phyloP scores from a whole-genome alignment of 106 monocot species.

The Phalaenopsis aphrodite region DNA sequence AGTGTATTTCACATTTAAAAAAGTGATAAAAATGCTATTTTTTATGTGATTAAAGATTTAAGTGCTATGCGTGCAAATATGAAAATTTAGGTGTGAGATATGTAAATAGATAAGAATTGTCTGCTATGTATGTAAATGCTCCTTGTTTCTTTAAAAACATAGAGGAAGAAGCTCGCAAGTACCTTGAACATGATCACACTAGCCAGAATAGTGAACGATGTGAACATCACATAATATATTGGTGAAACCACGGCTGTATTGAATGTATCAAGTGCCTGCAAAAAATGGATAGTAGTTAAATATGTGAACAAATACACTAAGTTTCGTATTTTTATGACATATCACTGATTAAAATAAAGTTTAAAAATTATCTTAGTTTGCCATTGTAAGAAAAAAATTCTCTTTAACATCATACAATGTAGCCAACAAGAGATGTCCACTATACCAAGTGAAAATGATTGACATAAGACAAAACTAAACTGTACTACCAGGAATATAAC shows the following conservation, averaged over 20 bases:
- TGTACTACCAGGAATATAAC: background rate
- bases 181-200: constrained; percentile 71
- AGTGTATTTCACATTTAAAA: too few species aligned
- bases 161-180: background rate
- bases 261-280: constrained; percentile 32
- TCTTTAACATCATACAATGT: background rate
- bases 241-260: constrained; percentile 48
- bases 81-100: too few species aligned
- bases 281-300: background rate
- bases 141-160: background rate
- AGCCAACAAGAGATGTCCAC: background rate
- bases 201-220: constrained; percentile 52
- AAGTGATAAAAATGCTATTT: too few species aligned
- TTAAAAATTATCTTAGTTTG: background rate
- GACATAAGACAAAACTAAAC: background rate
- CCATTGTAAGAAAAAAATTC: background rate
- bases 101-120: too few species aligned
- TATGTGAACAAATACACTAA: background rate
- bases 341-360: background rate
- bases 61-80: too few species aligned
- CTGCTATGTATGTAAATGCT: too few species aligned
- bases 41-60: too few species aligned
- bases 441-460: background rate
- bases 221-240: constrained; percentile 64
- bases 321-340: background rate